Conservation (phyloP, 2,329 filamentous ascomycete species). For the Trichoderma guizhouense region DNA sequence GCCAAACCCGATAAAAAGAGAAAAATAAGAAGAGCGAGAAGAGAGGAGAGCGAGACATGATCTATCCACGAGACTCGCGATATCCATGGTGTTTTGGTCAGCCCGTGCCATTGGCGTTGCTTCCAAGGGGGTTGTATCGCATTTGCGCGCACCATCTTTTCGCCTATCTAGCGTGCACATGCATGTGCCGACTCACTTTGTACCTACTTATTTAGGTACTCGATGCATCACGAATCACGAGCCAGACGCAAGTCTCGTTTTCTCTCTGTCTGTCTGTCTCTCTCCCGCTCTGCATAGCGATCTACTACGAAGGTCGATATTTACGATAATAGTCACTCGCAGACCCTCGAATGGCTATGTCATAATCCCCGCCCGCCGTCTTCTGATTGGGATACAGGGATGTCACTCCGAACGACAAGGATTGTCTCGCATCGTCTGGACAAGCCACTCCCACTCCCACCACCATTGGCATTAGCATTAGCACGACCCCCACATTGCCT, state of each 20-base stretch:
- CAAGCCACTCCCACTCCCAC: neutral
- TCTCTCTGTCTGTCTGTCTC: neutral
- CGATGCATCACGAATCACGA: neutral
- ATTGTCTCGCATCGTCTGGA: neutral
- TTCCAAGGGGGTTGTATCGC: neutral
- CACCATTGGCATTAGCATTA: neutral
- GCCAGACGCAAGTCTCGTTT: neutral
- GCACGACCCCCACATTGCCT: neutral
- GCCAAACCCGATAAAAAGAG: conserved; percentile 6
- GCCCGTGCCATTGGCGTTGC: neutral
- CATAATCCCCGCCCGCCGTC: conserved; percentile 15
- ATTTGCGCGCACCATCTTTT: neutral
- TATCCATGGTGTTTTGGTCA: conserved; percentile 6
- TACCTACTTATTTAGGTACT: neutral
- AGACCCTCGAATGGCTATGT: conserved; percentile 14
- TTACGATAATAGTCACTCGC: neutral
- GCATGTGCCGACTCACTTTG: neutral
- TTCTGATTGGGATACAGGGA: conserved; percentile 14
- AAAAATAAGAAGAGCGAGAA: neutral
- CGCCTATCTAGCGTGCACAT: neutral
- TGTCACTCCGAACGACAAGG: conserved; percentile 18
- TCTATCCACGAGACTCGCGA: conserved; percentile 17
- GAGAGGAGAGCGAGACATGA: neutral
- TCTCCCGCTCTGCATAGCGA: neutral
- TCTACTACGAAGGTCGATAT: neutral